phyloP scores from a whole-genome alignment of 192 early-diverging fungal genomes.

The Anaeromyces robustus region DNA sequence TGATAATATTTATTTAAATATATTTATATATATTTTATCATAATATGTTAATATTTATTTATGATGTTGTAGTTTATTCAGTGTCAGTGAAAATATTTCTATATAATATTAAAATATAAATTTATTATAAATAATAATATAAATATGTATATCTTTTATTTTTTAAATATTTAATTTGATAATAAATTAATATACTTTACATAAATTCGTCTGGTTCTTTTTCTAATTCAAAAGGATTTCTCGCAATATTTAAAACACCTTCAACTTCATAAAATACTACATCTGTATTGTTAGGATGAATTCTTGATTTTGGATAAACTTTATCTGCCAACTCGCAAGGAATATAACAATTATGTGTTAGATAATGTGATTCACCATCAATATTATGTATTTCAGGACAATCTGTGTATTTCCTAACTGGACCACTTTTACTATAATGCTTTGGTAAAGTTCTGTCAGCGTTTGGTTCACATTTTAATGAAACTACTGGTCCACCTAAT shows the following conservation, averaged over 20 bases:
- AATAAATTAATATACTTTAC: too few relatives aligned
- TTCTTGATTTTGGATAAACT: background rate
- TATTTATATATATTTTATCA: too few relatives aligned
- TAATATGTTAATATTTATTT: too few relatives aligned
- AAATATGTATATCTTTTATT: too few relatives aligned
- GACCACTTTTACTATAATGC: background rate
- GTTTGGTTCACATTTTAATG: background rate
- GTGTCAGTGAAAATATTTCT: too few relatives aligned
- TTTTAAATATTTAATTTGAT: too few relatives aligned
- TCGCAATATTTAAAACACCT: background rate
- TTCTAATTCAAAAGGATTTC: background rate
- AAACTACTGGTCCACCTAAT: background rate
- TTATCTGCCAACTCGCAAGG: background rate
- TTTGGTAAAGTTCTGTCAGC: background rate
- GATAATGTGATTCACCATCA: background rate
- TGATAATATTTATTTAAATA: too few relatives aligned
- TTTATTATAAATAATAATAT: too few relatives aligned
- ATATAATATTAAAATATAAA: too few relatives aligned
- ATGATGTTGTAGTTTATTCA: too few relatives aligned
- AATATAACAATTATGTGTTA: background rate
- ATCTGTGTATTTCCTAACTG: background rate
- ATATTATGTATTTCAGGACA: background rate
- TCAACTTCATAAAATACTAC: background rate
- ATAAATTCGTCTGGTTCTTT: background rate
- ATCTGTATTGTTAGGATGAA: background rate